phyloP scores from a whole-genome alignment of 2,329 filamentous ascomycete species.

The Elsinoe australis region DNA sequence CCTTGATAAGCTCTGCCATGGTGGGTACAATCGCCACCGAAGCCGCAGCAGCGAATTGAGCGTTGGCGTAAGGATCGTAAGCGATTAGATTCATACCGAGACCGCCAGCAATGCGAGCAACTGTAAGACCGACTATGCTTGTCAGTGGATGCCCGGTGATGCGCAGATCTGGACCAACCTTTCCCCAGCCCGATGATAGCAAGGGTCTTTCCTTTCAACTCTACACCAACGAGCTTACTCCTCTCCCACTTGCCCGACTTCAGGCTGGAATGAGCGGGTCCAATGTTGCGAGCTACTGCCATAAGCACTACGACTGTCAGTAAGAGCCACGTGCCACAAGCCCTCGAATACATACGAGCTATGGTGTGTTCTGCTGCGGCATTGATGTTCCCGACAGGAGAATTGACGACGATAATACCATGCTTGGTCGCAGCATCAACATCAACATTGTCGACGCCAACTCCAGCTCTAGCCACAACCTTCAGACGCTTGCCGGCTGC shows the following conservation, averaged over 20 bases:
- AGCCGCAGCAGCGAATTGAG: constrained; percentile 60
- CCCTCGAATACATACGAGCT: constrained; percentile 33
- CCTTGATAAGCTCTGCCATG: constrained; percentile 48
- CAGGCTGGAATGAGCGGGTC: constrained; percentile 59
- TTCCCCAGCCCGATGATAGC: constrained; percentile 76
- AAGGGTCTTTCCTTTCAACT: constrained; percentile 68
- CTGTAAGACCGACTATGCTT: constrained; percentile 60
- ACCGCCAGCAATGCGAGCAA: constrained; percentile 69
- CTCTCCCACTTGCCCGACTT: constrained; percentile 71
- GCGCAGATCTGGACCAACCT: constrained; percentile 37
- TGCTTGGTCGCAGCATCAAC: constrained; percentile 62
- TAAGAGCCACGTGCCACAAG: neutral
- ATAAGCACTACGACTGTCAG: constrained; percentile 52
- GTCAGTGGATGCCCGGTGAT: constrained; percentile 17
- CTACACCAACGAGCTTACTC: constrained; percentile 64
- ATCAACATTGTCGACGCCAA: constrained; percentile 77
- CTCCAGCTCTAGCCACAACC: constrained; percentile 72
- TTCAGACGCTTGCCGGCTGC: constrained; percentile 60
- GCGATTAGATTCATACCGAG: constrained; percentile 69
- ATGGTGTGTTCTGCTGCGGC: constrained; percentile 74
- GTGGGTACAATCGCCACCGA: constrained; percentile 45
- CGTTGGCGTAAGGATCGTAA: constrained; percentile 69
- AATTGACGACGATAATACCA: constrained; percentile 75
- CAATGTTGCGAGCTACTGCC: constrained; percentile 65
- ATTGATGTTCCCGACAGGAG: constrained; percentile 69